These are phyloP conservation scores for Prunus davidiana DNA, from an alignment of 306 rosid genomes.

Conservation along the genomic window DNA sequence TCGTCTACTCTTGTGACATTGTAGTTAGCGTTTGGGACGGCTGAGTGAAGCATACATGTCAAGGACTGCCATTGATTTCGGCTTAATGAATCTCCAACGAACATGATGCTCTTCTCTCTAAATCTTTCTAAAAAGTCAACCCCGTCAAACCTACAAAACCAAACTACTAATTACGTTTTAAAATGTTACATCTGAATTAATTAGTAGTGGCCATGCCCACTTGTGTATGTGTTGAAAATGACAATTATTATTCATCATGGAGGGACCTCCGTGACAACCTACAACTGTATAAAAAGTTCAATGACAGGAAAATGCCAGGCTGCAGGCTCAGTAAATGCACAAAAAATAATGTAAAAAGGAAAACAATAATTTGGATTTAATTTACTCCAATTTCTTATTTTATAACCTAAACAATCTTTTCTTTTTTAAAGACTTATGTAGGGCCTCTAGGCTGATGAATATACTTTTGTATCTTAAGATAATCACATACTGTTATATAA, in stretches of 20 bases:
- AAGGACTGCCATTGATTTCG: slow-evolving; percentile 88
- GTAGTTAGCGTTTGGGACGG: slow-evolving; percentile 53
- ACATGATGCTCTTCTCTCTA: slow-evolving; percentile 81
- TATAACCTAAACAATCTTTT: too few relatives aligned
- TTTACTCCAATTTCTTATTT: background rate
- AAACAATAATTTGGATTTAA: background rate
- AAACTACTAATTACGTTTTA: background rate
- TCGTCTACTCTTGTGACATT: slow-evolving; percentile 42
- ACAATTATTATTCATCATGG: background rate
- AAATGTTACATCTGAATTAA: background rate
- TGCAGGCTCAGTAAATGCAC: background rate
- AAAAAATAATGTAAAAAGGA: too few relatives aligned
- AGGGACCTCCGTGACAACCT: background rate
- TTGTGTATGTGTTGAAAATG: background rate
- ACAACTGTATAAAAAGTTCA: background rate
- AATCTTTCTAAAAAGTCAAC: slow-evolving; percentile 48
- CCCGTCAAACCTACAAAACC: slow-evolving; percentile 58
- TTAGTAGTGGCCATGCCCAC: background rate
- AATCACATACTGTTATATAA: too few relatives aligned
- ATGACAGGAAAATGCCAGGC: too few relatives aligned
- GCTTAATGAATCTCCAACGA: slow-evolving; percentile 91
- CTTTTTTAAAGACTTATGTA: too few relatives aligned
- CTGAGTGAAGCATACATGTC: slow-evolving; percentile 71
- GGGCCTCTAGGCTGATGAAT: too few relatives aligned
- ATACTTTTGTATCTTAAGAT: too few relatives aligned